Evolutionary conservation across 192 early-diverging fungal genomes (phyloP).

Genomic region (Physocladia obscura): DNA sequence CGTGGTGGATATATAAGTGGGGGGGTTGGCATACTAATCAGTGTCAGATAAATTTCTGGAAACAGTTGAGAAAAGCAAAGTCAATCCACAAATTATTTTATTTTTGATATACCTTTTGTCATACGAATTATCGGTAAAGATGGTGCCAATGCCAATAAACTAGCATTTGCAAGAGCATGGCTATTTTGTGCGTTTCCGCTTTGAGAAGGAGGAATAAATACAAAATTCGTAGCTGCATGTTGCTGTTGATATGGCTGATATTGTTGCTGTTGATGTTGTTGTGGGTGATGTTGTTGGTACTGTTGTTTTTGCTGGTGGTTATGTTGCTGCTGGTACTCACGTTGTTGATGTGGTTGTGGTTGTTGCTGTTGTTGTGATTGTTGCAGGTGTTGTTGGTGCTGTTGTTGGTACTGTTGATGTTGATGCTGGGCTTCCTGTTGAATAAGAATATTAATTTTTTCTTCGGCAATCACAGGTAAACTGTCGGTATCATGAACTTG

Average conservation of each 20-base stretch:
- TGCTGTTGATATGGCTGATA: neutral
- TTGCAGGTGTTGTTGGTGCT: too few relatives aligned
- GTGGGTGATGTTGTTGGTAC: neutral
- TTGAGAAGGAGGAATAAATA: neutral
- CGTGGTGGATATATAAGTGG: conserved; percentile 4
- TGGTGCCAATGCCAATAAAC: conserved; percentile 6
- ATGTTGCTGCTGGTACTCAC: neutral
- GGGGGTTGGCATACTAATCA: neutral
- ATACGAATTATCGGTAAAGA: conserved; percentile 10
- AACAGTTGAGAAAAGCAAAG: neutral
- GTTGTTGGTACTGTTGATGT: neutral
- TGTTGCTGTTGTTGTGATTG: too few relatives aligned
- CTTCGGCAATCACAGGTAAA: too few relatives aligned
- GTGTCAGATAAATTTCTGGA: conserved; percentile 4
- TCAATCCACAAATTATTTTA: neutral
- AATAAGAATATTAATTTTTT: too few relatives aligned
- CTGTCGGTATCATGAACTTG: too few relatives aligned
- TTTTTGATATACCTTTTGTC: neutral
- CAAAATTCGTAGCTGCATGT: neutral
- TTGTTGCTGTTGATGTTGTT: neutral
- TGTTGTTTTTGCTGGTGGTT: neutral
- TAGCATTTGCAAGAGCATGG: conserved; percentile 18
- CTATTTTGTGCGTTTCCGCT: neutral
- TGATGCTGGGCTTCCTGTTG: too few relatives aligned
- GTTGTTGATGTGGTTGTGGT: neutral